Conservation (phyloP, 2,329 filamentous ascomycete species). For the Nemania serpens region DNA sequence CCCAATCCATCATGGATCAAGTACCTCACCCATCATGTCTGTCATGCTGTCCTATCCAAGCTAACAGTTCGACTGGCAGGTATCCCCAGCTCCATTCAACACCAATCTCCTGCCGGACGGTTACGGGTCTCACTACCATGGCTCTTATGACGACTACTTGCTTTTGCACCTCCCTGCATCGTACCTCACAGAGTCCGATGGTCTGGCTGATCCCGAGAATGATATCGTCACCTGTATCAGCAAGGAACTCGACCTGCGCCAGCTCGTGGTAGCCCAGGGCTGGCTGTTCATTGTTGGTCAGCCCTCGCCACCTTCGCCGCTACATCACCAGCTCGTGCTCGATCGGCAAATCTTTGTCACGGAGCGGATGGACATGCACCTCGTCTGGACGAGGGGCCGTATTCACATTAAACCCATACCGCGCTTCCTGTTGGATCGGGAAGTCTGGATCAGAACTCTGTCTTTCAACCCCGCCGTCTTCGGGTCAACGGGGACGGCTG, state of each 20-base stretch:
- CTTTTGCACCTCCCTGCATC: too few species aligned
- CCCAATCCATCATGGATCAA: too few species aligned
- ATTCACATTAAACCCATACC: slow-evolving; percentile 41
- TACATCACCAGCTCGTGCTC: slow-evolving; percentile 33
- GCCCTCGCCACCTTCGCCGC: slow-evolving; percentile 32
- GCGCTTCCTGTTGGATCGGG: slow-evolving; percentile 35
- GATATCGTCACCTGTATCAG: too few species aligned
- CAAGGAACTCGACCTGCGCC: slow-evolving; percentile 13
- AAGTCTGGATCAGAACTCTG: slow-evolving; percentile 40
- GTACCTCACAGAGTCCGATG: slow-evolving; percentile 10
- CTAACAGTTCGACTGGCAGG: too few species aligned
- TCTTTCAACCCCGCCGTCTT: slow-evolving; percentile 51
- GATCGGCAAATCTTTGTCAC: slow-evolving; percentile 32
- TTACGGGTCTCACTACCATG: too few species aligned
- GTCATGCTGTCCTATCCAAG: too few species aligned
- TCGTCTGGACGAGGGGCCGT: slow-evolving; percentile 32
- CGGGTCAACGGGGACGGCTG: not conserved
- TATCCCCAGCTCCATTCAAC: too few species aligned
- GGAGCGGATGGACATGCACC: slow-evolving; percentile 35
- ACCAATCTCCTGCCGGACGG: too few species aligned
- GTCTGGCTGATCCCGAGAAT: slow-evolving; percentile 15
- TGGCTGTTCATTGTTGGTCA: slow-evolving; percentile 39
- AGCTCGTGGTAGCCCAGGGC: slow-evolving; percentile 10
- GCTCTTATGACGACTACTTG: too few species aligned
- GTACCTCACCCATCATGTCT: too few species aligned